Evolutionary conservation across 768 basidiomycete genomes (phyloP).

Genomic region (Rhizopogon roseolus): DNA sequence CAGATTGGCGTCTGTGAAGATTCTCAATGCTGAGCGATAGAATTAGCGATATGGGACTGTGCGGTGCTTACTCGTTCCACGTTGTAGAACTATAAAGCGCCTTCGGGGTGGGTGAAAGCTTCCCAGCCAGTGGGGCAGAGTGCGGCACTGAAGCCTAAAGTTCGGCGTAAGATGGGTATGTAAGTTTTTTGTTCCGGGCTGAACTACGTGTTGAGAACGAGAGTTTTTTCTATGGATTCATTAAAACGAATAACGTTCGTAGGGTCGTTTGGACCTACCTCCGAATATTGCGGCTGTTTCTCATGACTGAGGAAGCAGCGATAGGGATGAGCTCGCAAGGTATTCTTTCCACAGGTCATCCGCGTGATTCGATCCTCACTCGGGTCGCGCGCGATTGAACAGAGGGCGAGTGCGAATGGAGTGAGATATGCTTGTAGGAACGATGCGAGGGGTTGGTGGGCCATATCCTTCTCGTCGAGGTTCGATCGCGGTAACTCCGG

Average conservation of each 20-base stretch:
- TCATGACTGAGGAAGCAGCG: neutral
- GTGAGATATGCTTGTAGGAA: neutral
- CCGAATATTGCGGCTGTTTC: slow-evolving; percentile 3
- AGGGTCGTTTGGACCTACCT: neutral
- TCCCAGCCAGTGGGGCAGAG: slow-evolving; percentile 30
- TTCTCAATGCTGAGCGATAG: slow-evolving; percentile 16
- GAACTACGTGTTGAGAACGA: neutral
- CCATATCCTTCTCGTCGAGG: neutral
- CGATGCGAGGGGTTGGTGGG: neutral
- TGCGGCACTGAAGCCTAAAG: neutral
- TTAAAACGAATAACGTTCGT: neutral
- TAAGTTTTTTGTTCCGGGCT: slow-evolving; percentile 1
- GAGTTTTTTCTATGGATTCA: neutral
- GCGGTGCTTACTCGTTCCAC: slow-evolving; percentile 33
- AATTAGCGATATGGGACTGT: neutral
- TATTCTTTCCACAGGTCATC: neutral
- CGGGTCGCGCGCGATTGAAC: too few relatives aligned
- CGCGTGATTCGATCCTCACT: neutral
- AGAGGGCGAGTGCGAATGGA: neutral
- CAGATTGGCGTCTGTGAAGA: slow-evolving; percentile 31
- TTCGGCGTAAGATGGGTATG: neutral
- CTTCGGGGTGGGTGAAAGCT: slow-evolving; percentile 45
- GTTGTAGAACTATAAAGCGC: slow-evolving; percentile 48
- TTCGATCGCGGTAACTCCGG: neutral
- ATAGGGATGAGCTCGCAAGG: neutral